These are phyloP conservation scores for Neurospora sp. DNA, from an alignment of 495 filamentous ascomycete species.

Conservation along the genomic window DNA sequence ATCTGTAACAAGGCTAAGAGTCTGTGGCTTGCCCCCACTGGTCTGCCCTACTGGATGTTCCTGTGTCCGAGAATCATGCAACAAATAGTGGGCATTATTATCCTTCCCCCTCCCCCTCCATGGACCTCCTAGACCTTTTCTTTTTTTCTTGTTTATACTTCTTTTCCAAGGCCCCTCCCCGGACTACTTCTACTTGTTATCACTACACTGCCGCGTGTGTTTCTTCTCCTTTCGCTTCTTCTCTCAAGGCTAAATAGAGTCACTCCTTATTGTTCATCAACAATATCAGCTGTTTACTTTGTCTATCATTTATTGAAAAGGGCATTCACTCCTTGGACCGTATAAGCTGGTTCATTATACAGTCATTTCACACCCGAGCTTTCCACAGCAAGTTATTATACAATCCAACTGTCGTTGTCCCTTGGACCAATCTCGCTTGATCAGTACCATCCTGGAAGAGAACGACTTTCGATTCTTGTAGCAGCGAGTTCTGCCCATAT, in stretches of 20 bases:
- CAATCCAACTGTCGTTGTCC: background rate
- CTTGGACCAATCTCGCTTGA: constrained; percentile 4
- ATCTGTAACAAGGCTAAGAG: constrained; percentile 30
- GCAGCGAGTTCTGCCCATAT: constrained; percentile 27
- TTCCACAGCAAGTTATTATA: background rate
- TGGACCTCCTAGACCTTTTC: constrained; percentile 11
- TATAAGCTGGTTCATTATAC: constrained; percentile 35
- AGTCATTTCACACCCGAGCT: background rate
- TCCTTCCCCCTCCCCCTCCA: constrained; percentile 21
- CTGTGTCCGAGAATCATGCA: constrained; percentile 25
- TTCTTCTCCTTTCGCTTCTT: constrained; percentile 33
- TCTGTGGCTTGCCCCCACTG: constrained; percentile 18
- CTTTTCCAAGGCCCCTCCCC: constrained; percentile 28
- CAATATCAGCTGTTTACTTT: constrained; percentile 47
- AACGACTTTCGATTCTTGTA: constrained; percentile 22
- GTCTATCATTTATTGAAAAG: constrained; percentile 32
- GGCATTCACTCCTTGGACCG: constrained; percentile 30
- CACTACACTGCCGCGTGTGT: constrained; percentile 39
- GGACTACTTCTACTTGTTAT: constrained; percentile 27
- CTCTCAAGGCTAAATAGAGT: constrained; percentile 37
- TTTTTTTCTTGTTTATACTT: constrained; percentile 29
- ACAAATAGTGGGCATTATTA: constrained; percentile 27
- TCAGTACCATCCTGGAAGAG: constrained; percentile 12
- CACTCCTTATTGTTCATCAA: constrained; percentile 46
- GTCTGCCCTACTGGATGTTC: constrained; percentile 24